Conservation (phyloP, 2,329 filamentous ascomycete genomes). For the Purpureocillium lavendulum region DNA sequence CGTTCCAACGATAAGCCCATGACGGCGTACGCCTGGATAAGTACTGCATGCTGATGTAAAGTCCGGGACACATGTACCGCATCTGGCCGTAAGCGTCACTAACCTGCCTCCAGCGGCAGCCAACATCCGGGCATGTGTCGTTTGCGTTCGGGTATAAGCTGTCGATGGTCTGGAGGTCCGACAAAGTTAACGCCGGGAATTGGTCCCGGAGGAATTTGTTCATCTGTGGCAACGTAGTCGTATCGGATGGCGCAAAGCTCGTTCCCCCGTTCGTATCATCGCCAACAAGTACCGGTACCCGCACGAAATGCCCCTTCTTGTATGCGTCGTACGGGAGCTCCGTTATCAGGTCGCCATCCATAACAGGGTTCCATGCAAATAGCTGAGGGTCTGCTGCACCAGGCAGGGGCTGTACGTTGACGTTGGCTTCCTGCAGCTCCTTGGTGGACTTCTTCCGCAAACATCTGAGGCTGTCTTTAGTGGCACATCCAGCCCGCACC, state of each 20-base stretch:
- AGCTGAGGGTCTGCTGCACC: conserved; percentile 18
- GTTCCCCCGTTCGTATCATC: conserved; percentile 18
- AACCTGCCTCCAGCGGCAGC: conserved; percentile 12
- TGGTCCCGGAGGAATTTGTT: conserved; percentile 11
- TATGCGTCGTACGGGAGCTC: conserved; percentile 37
- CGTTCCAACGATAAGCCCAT: conserved; percentile 58
- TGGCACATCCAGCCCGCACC: conserved; percentile 25
- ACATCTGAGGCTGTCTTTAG: conserved; percentile 27
- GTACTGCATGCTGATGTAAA: conserved; percentile 12
- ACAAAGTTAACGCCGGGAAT: conserved; percentile 10
- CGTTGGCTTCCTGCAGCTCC: conserved; percentile 26
- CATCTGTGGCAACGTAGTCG: conserved; percentile 13
- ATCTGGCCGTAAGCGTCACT: conserved; percentile 13
- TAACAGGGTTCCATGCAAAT: conserved; percentile 40
- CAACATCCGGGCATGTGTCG: conserved; percentile 8
- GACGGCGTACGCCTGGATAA: conserved; percentile 24
- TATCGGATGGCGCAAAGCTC: conserved; percentile 13
- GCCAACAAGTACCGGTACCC: conserved; percentile 36
- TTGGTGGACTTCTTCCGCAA: conserved; percentile 25
- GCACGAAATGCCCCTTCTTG: conserved; percentile 34
- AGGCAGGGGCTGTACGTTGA: conserved; percentile 8
- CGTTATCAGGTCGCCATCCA: conserved; percentile 38
- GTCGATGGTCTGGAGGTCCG: conserved; percentile 7
- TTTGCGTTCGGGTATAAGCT: conserved; percentile 12
- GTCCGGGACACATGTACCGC: conserved; percentile 11